Evolutionary conservation across 257 asterid genomes (phyloP), one percentile per base, ranked within the genome.

Genomic region (Buddleja alternifolia): DNA sequence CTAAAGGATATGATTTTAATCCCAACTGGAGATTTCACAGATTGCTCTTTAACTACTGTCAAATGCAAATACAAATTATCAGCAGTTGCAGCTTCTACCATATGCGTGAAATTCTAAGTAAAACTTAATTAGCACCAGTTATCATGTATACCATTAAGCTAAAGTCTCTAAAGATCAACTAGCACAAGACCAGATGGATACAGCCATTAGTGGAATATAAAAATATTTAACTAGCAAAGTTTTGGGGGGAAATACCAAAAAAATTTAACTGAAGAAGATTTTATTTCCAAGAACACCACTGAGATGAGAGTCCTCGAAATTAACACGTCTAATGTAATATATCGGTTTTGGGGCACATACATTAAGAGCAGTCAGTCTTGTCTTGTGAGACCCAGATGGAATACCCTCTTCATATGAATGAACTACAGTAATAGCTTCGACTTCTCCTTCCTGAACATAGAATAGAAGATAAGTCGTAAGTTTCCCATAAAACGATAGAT

Each of bases 381-480:
- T 89, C 84, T 84, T 92, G 77, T 94, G 96, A 57, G 93, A 94
- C 60, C 86, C 92, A 71, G 95, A 86, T 63, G 90, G 87, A 72
- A 62, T 52, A 53, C 95, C 92, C 68, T 93, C 96, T 73, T 94
- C 99, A 62, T 94, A 91, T 66, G 99, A 94, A 80, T 94, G 96
- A 78, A 94, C 86, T 67, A 79, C 66, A 36, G 93, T 78, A 76
- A 83, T 88, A 70, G 92, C 96, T 83, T 94, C 99, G 72, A 90
- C 84, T 71, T 87, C 89, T 69, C 97, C 99, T 85, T 94, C 97
- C 97, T 94, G 87, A 67, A 81, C 36, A 81, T 60, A 71, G 23
- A 75, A 70, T 10, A 78, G 17, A 60, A 54, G 48, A 44, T 55
- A 53, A 67, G 48, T 23, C 50, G 60, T 24, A 61, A 52, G 50